Conservation (phyloP, 2,329 filamentous ascomycete species). For the Cyphellophora attinorum region DNA sequence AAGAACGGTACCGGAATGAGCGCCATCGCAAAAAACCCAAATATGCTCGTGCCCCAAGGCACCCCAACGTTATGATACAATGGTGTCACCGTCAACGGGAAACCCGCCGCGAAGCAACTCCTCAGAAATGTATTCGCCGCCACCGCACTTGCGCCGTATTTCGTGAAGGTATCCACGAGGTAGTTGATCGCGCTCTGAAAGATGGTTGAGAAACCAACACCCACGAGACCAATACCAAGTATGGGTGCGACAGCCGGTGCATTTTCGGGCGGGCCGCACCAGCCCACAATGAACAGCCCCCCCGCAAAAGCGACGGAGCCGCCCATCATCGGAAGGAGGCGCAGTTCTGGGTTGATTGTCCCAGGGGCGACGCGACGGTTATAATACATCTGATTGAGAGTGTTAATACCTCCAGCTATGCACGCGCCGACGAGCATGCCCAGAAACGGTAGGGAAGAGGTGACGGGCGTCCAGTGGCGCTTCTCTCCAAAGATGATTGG, state of each 20-base stretch:
- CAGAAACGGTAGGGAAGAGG: constrained; percentile 39
- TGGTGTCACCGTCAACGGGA: constrained; percentile 38
- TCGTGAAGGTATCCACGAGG: constrained; percentile 33
- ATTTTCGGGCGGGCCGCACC: constrained; percentile 38
- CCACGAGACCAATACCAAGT: constrained; percentile 27
- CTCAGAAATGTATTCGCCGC: constrained; percentile 38
- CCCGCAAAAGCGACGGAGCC: constrained; percentile 43
- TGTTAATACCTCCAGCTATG: constrained; percentile 30
- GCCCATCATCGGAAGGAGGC: constrained; percentile 41
- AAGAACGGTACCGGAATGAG: constrained; percentile 36
- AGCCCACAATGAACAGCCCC: constrained; percentile 51
- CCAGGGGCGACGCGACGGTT: constrained; percentile 12
- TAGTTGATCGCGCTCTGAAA: constrained; percentile 34
- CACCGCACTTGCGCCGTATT: constrained; percentile 32
- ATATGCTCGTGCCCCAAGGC: constrained; percentile 38
- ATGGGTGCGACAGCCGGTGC: constrained; percentile 28
- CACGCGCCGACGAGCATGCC: constrained; percentile 37
- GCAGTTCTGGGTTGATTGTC: constrained; percentile 35
- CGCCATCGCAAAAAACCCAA: constrained; percentile 35
- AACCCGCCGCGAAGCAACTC: constrained; percentile 36
- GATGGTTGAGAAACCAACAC: constrained; percentile 32
- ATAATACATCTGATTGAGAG: constrained; percentile 30
- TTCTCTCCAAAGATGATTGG: constrained; percentile 39
- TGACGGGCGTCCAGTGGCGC: constrained; percentile 37
- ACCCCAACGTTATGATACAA: constrained; percentile 37